phyloP scores from a whole-genome alignment of 345 rosid species.

The Xanthoceras sorbifolium region DNA sequence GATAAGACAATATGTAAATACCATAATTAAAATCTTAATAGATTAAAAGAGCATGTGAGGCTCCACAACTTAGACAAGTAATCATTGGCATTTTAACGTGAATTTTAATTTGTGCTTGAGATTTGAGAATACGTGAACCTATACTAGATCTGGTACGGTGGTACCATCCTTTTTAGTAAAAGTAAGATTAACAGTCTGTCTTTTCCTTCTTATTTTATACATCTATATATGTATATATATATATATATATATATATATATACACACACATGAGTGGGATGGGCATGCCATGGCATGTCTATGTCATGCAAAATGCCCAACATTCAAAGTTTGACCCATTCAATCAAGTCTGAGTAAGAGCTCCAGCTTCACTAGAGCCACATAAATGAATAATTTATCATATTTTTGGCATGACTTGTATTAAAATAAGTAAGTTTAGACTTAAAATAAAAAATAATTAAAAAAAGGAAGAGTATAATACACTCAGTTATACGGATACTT shows the following conservation, averaged over 20 bases:
- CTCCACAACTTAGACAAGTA: too few relatives aligned
- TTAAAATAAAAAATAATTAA: too few relatives aligned
- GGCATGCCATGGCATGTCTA: background rate
- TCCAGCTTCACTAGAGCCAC: background rate
- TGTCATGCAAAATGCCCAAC: background rate
- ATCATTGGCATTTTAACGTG: background rate
- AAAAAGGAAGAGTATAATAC: background rate
- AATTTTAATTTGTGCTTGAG: conserved; percentile 30
- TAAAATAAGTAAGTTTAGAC: background rate
- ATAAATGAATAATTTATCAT: background rate
- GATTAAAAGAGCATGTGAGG: too few relatives aligned
- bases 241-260: too few relatives aligned
- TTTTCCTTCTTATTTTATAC: conserved; percentile 19
- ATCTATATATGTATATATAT: too few relatives aligned
- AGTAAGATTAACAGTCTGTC: conserved; percentile 39
- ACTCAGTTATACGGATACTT: too few relatives aligned
- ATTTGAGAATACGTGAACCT: conserved; percentile 46
- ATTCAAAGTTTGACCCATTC: background rate
- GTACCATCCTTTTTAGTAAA: conserved; percentile 13
- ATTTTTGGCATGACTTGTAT: conserved; percentile 1
- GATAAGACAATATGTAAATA: too few relatives aligned
- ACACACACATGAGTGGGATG: too few relatives aligned
- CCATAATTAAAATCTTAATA: too few relatives aligned
- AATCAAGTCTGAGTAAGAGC: background rate
- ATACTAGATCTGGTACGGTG: conserved; percentile 51